Conservation (phyloP, 1,284 basidiomycete species). For the Microbotryum violaceum region DNA sequence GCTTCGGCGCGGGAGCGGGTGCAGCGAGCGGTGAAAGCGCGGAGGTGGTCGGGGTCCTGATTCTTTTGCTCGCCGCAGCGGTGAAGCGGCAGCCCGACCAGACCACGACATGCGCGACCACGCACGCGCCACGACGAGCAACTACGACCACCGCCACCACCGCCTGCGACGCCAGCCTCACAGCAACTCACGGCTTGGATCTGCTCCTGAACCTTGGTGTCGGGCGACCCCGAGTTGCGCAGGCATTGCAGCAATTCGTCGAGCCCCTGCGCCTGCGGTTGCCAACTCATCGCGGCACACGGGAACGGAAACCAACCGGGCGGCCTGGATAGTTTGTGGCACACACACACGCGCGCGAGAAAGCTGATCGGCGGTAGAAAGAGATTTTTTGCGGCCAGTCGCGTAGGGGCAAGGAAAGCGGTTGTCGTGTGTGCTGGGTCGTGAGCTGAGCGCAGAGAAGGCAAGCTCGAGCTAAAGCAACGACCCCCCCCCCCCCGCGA, state of each 20-base stretch:
- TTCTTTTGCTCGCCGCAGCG: not conserved
- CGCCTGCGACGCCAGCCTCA: no score
- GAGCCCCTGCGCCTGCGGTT: conserved; percentile 64
- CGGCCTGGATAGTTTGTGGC: not conserved
- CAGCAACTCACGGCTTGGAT: conserved; percentile 41
- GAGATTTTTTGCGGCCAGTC: no score
- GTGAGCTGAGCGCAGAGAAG: no score
- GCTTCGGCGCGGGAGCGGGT: not conserved
- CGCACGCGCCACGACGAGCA: not conserved
- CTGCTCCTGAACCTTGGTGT: conserved; percentile 42
- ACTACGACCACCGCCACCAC: not conserved
- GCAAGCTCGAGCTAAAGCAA: no score
- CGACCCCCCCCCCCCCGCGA: no score
- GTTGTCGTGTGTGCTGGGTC: no score
- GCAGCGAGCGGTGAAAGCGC: not conserved
- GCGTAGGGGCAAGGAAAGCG: no score
- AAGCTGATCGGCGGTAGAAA: not conserved
- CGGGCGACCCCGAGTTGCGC: conserved; percentile 43
- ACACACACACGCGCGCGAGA: not conserved
- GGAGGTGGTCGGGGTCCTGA: not conserved
- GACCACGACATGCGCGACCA: not conserved
- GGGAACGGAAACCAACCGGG: not conserved
- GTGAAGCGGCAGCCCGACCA: not conserved
- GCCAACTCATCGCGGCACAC: conserved; percentile 50
- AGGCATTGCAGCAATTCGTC: conserved; percentile 71